A percentile compares a stretch with the other conserved stretches of the same genome.
Evolutionary conservation across 1,284 basidiomycete genomes (phyloP).

Genomic region (Irpex sp.): DNA sequence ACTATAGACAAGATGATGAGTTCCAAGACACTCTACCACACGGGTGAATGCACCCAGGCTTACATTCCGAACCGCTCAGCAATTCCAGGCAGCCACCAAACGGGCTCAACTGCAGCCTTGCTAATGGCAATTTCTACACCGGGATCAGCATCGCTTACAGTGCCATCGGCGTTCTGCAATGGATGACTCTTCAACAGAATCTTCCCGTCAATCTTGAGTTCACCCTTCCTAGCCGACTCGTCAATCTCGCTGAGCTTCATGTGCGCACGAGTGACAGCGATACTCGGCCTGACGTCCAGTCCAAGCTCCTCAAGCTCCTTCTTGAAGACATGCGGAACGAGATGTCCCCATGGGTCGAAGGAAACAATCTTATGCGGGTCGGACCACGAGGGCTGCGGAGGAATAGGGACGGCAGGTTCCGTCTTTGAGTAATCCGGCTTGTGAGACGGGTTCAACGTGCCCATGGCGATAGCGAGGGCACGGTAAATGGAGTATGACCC

Average conservation of each 20-base stretch:
- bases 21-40: background rate
- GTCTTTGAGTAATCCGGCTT: conserved; percentile 87
- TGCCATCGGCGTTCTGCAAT: conserved; percentile 59
- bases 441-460: conserved; percentile 80
- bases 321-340: conserved; percentile 79
- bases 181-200: conserved; percentile 70
- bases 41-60: conserved; percentile 25
- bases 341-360: conserved; percentile 94
- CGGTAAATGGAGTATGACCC: conserved; percentile 96
- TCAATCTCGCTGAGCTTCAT: conserved; percentile 93
- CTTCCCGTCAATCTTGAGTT: conserved; percentile 79
- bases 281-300: conserved; percentile 84
- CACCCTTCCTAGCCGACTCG: conserved; percentile 71
- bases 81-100: conserved; percentile 95
- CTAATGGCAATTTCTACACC: conserved; percentile 86
- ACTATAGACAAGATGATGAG: conserved; percentile 31
- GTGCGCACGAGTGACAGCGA: conserved; percentile 86
- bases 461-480: conserved; percentile 89
- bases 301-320: conserved; percentile 61
- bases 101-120: conserved; percentile 89
- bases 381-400: conserved; percentile 80
- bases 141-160: conserved; percentile 55
- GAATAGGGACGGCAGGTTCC: conserved; percentile 84
- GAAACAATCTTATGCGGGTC: conserved; percentile 85
- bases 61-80: conserved; percentile 87